Conservation (phyloP, 1,284 basidiomycete genomes). For the Leccinum laetum region DNA sequence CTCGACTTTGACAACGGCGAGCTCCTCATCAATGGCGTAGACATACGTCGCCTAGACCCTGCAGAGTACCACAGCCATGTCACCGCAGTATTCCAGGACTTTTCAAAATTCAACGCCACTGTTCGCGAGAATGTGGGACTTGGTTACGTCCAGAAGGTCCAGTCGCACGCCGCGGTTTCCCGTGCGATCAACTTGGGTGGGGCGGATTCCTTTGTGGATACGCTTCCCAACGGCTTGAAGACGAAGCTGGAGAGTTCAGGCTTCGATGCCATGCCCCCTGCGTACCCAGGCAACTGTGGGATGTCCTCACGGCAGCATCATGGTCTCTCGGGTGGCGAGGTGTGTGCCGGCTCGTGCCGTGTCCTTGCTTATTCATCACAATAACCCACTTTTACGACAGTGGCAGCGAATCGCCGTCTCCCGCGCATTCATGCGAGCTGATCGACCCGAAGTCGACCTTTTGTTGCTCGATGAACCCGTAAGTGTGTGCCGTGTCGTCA, state of each 20-base stretch:
- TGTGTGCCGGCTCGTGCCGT: slow-evolving; percentile 32
- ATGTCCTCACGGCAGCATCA: slow-evolving; percentile 43
- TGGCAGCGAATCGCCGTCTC: slow-evolving; percentile 87
- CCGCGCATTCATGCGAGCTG: slow-evolving; percentile 80
- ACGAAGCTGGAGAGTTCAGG: slow-evolving; percentile 65
- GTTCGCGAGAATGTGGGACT: slow-evolving; percentile 79
- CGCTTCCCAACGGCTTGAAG: slow-evolving; percentile 64
- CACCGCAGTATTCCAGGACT: slow-evolving; percentile 82
- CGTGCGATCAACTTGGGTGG: slow-evolving; percentile 66
- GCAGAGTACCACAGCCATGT: slow-evolving; percentile 69
- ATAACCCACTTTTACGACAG: slow-evolving; percentile 39
- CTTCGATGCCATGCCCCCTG: slow-evolving; percentile 51
- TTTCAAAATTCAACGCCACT: slow-evolving; percentile 73
- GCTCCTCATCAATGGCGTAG: slow-evolving; percentile 65
- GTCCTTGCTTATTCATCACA: slow-evolving; percentile 17
- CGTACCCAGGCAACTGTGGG: slow-evolving; percentile 25
- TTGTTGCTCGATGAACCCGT: slow-evolving; percentile 82
- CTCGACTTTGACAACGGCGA: slow-evolving; percentile 68
- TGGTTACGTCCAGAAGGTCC: slow-evolving; percentile 62
- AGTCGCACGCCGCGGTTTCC: slow-evolving; percentile 51
- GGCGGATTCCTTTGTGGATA: slow-evolving; percentile 59
- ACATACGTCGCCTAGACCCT: slow-evolving; percentile 63
- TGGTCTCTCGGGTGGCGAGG: slow-evolving; percentile 79
- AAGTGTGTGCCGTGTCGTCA: slow-evolving; percentile 29
- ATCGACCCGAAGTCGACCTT: slow-evolving; percentile 72